Evolutionary conservation across 805 yeast species (phyloP).

Genomic region (Pichia cephalocereana): DNA sequence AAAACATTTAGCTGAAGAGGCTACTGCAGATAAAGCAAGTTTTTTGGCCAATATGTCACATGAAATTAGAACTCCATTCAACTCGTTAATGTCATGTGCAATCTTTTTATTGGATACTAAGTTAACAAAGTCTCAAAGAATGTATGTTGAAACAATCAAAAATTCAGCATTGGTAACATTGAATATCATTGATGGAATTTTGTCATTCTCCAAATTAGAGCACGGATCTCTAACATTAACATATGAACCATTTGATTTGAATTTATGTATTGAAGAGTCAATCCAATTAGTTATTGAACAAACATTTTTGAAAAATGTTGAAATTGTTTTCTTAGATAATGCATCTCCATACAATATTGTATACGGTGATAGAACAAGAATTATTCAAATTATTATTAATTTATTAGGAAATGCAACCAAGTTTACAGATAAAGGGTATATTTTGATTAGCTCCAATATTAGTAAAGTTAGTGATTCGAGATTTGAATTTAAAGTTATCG

Average conservation of each 20-base stretch:
- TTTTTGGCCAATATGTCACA: constrained; percentile 49
- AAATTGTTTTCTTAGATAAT: constrained; percentile 34
- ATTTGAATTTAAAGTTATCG: constrained; percentile 31
- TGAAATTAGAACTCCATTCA: constrained; percentile 49
- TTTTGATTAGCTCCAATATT: constrained; percentile 27
- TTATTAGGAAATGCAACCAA: constrained; percentile 46
- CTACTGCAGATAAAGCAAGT: constrained; percentile 46
- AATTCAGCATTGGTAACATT: constrained; percentile 42
- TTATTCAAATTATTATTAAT: constrained; percentile 43
- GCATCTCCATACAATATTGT: constrained; percentile 31
- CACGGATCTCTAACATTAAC: constrained; percentile 42
- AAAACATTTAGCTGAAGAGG: constrained; percentile 44
- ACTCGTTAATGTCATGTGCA: constrained; percentile 40
- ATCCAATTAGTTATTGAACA: constrained; percentile 41
- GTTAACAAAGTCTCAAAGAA: constrained; percentile 33
- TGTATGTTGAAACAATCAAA: constrained; percentile 44
- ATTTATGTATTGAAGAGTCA: constrained; percentile 38
- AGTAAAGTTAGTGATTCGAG: constrained; percentile 27
- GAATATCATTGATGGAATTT: constrained; percentile 44
- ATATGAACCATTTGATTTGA: constrained; percentile 34
- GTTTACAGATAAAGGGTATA: constrained; percentile 36
- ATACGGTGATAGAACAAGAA: constrained; percentile 40
- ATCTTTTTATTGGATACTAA: constrained; percentile 41
- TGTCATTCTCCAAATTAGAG: constrained; percentile 46
- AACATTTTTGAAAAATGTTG: constrained; percentile 34